These are phyloP conservation scores for Corchorus olitorius DNA, from an alignment of 345 rosid genomes.

Conservation along the genomic window DNA sequence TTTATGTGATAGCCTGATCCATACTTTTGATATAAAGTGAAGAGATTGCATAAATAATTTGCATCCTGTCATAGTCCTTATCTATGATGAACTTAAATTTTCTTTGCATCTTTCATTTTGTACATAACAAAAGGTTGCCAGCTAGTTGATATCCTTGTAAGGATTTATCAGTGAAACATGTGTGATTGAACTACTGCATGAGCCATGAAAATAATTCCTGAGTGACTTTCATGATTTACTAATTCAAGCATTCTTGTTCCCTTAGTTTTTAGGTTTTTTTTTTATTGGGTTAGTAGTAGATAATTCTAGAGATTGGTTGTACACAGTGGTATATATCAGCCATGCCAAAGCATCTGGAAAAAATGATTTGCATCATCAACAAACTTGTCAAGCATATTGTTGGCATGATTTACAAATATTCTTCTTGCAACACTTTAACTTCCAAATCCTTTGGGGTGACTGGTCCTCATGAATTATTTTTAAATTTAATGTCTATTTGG, in stretches of 20 bases:
- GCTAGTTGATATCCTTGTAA: neutral
- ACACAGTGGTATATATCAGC: neutral
- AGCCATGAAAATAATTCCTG: neutral
- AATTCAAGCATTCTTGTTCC: neutral
- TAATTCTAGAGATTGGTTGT: neutral
- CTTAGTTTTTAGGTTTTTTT: neutral
- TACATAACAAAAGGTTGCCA: neutral
- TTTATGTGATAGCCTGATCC: conserved; percentile 10
- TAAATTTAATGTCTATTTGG: neutral
- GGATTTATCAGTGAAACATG: neutral
- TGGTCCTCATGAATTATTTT: neutral
- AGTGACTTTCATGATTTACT: too few species aligned
- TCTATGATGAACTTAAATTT: neutral
- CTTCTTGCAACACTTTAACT: neutral
- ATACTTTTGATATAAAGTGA: conserved; percentile 11
- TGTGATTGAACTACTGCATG: neutral
- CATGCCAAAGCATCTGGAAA: neutral
- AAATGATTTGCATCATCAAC: neutral
- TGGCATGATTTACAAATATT: neutral
- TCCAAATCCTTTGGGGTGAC: neutral
- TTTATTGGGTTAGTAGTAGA: neutral
- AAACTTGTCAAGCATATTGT: neutral
- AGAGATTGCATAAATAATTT: neutral
- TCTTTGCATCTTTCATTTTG: neutral
- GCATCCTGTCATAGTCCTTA: neutral